Percentiles rank a stretch among this genome's conserved stretches.
Conservation (phyloP, 164 flowering plant species). For the Houttuynia cordata region DNA sequence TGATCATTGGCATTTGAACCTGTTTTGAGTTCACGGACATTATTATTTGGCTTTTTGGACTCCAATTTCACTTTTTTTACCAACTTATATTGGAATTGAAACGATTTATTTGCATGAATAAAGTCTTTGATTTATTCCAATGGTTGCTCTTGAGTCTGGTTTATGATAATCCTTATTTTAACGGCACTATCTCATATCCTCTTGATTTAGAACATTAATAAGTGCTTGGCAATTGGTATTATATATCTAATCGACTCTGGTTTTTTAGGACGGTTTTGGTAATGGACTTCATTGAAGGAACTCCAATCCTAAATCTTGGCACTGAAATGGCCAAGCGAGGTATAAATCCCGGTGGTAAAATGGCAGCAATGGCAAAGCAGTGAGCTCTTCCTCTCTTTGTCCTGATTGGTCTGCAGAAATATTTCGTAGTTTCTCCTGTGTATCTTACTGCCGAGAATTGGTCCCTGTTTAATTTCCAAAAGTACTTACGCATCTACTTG, state of each 20-base stretch:
- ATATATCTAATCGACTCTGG: slow-evolving; percentile 5
- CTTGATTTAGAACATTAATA: background rate
- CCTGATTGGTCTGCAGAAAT: background rate
- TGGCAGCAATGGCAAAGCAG: slow-evolving; percentile 86
- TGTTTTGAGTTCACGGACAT: no score
- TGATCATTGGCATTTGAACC: no score
- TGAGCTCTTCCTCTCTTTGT: slow-evolving; percentile 36
- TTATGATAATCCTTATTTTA: no score
- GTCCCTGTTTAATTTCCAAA: background rate
- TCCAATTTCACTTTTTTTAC: no score
- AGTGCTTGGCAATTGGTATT: background rate
- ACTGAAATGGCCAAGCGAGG: slow-evolving; percentile 90
- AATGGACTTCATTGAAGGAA: slow-evolving; percentile 91
- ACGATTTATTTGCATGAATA: background rate
- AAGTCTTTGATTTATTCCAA: no score
- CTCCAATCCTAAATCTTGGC: slow-evolving; percentile 81
- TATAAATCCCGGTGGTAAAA: slow-evolving; percentile 63
- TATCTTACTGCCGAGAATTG: background rate
- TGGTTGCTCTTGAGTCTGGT: no score
- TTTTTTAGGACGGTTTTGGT: slow-evolving; percentile 65
- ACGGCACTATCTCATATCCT: background rate
- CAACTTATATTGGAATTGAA: background rate
- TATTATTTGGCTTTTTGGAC: no score
- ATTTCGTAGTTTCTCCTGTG: background rate
- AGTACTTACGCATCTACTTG: background rate